Evolutionary conservation across 75 land plant species (phyloP).

Genomic region (Cryptomeria japonica): DNA sequence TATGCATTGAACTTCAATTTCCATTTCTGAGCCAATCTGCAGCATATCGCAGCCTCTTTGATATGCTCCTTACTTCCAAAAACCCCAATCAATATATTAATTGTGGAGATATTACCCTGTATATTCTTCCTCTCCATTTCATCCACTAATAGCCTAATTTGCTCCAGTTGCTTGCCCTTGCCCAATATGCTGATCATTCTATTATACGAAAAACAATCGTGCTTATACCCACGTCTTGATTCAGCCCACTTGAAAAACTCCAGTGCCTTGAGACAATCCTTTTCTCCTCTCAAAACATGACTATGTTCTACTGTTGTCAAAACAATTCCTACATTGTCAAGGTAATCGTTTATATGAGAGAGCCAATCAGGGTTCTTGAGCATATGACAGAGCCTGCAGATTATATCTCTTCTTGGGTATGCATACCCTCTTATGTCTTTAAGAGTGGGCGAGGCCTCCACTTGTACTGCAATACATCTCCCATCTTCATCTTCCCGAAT

Average conservation of each 20-base stretch:
- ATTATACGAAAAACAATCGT: slow-evolving; percentile 49
- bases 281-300: slow-evolving; percentile 45
- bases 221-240: slow-evolving; percentile 20
- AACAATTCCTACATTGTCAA: slow-evolving; percentile 37
- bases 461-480: slow-evolving; percentile 39
- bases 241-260: slow-evolving; percentile 44
- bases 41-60: slow-evolving; percentile 34
- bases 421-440: slow-evolving; percentile 47
- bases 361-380: slow-evolving; percentile 34
- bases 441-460: slow-evolving; percentile 20
- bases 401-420: slow-evolving; percentile 62
- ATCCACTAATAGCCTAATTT: slow-evolving; percentile 25
- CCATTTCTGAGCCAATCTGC: slow-evolving; percentile 57
- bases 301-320: slow-evolving; percentile 55
- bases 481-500: slow-evolving; percentile 36
- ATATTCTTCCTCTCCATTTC: slow-evolving; percentile 49
- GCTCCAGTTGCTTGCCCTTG: slow-evolving; percentile 8
- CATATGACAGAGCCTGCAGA: slow-evolving; percentile 51
- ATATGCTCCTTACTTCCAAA: slow-evolving; percentile 21
- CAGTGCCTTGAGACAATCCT: slow-evolving; percentile 20
- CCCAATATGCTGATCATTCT: slow-evolving; percentile 36
- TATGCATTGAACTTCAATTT: slow-evolving; percentile 45
- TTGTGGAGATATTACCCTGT: slow-evolving; percentile 59
- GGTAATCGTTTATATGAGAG: slow-evolving; percentile 37
- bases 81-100: slow-evolving; percentile 62